Percentiles rank a stretch among this genome's conserved stretches.
Evolutionary conservation across 1,139 yeast genomes (phyloP).

Genomic region (Kazachstania sp.): DNA sequence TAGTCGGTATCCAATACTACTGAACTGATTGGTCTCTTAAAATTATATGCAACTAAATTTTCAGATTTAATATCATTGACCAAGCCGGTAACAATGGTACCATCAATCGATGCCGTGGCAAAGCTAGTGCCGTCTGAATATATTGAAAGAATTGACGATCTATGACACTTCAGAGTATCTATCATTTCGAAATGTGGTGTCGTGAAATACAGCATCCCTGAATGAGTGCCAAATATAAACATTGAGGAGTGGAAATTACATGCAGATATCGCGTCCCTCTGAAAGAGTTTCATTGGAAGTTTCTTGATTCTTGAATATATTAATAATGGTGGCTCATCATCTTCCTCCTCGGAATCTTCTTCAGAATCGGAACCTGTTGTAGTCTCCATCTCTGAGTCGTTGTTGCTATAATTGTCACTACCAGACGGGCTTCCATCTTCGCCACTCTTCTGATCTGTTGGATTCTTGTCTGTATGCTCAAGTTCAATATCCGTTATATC

Average conservation of each 20-base stretch:
- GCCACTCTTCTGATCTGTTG: background rate
- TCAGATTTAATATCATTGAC: constrained; percentile 23
- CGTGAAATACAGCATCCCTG: constrained; percentile 70
- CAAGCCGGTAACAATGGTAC: constrained; percentile 79
- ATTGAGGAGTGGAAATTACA: constrained; percentile 50
- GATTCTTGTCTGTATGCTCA: background rate
- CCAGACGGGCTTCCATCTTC: background rate
- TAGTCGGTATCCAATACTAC: constrained; percentile 74
- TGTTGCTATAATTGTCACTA: background rate
- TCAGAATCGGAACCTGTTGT: background rate
- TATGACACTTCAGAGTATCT: constrained; percentile 72
- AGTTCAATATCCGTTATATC: background rate
- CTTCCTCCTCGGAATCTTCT: constrained; percentile 29
- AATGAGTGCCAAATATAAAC: constrained; percentile 80
- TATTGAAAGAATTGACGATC: constrained; percentile 70
- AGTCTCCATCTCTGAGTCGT: background rate
- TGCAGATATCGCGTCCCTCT: constrained; percentile 69
- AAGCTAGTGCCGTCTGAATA: constrained; percentile 66
- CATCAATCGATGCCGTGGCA: constrained; percentile 89
- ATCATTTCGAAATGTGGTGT: constrained; percentile 49
- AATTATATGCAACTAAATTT: constrained; percentile 59
- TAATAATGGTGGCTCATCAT: constrained; percentile 62
- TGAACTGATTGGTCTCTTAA: constrained; percentile 81
- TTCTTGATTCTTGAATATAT: constrained; percentile 62
- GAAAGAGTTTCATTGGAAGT: constrained; percentile 60